Evolutionary conservation across 1,284 basidiomycete species (phyloP).

Genomic region (Tylopilus sp.): DNA sequence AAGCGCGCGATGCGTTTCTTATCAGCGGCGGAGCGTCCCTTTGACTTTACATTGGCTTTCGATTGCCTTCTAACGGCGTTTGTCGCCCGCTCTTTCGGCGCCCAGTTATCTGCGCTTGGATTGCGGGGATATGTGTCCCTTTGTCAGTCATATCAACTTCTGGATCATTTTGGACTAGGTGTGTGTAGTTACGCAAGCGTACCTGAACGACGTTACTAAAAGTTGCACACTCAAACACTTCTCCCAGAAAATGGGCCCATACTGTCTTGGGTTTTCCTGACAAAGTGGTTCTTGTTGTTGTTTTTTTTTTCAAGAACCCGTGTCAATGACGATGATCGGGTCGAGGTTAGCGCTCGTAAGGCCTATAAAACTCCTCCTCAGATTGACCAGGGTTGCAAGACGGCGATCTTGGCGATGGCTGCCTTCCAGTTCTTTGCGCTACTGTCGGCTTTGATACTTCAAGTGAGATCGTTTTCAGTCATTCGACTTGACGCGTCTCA

Average conservation of each 20-base stretch:
- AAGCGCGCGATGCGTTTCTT: neutral
- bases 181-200: neutral
- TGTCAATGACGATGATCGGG: no score
- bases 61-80: neutral
- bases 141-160: neutral
- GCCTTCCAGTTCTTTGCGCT: neutral
- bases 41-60: neutral
- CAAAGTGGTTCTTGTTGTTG: neutral
- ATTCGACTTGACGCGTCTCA: conserved; percentile 5
- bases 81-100: neutral
- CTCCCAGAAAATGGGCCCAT: neutral
- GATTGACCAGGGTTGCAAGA: neutral
- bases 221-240: neutral
- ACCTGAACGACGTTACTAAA: neutral
- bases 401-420: conserved; percentile 4
- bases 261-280: neutral
- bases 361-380: conserved; percentile 3
- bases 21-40: neutral
- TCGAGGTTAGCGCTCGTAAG: neutral
- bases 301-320: neutral
- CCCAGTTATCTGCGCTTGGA: neutral
- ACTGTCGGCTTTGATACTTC: neutral
- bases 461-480: conserved; percentile 6
- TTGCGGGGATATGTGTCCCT: neutral
- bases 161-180: neutral